phyloP scores from a whole-genome alignment of 2,329 filamentous ascomycete species.

The Phyllosticta paracitricarpa region DNA sequence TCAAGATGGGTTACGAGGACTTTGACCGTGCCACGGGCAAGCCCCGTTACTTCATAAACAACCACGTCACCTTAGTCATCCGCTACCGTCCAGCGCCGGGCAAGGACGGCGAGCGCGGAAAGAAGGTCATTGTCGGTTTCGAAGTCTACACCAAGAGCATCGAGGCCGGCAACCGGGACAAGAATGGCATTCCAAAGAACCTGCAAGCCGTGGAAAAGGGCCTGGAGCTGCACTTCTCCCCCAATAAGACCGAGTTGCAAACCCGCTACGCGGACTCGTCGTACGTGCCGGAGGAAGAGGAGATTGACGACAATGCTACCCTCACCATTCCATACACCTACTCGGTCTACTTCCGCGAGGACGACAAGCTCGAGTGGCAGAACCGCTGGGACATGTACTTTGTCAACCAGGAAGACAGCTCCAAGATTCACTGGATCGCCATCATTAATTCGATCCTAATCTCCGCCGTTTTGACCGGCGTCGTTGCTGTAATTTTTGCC shows the following conservation, averaged over 20 bases:
- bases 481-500: slow-evolving; percentile 71
- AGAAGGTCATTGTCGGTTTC: slow-evolving; percentile 77
- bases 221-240: slow-evolving; percentile 59
- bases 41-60: slow-evolving; percentile 67
- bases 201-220: slow-evolving; percentile 53
- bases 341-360: slow-evolving; percentile 81
- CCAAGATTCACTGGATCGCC: slow-evolving; percentile 76
- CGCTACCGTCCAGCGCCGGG: slow-evolving; percentile 65
- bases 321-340: slow-evolving; percentile 76
- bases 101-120: slow-evolving; percentile 56
- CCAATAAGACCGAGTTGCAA: slow-evolving; percentile 49
- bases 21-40: slow-evolving; percentile 48
- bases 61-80: slow-evolving; percentile 78
- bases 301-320: slow-evolving; percentile 49
- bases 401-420: slow-evolving; percentile 73
- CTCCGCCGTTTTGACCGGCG: slow-evolving; percentile 64
- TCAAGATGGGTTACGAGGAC: slow-evolving; percentile 76
- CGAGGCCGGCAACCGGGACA: slow-evolving; percentile 49
- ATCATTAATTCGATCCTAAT: slow-evolving; percentile 83
- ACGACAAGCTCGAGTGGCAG: slow-evolving; percentile 68
- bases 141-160: slow-evolving; percentile 86
- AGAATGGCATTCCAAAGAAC: slow-evolving; percentile 57
- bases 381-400: slow-evolving; percentile 87
- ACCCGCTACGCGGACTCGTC: slow-evolving; percentile 46
- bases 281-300: slow-evolving; percentile 47